These are phyloP conservation scores for Corylus heterophylla DNA, from an alignment of 306 rosid species.

Conservation along the genomic window DNA sequence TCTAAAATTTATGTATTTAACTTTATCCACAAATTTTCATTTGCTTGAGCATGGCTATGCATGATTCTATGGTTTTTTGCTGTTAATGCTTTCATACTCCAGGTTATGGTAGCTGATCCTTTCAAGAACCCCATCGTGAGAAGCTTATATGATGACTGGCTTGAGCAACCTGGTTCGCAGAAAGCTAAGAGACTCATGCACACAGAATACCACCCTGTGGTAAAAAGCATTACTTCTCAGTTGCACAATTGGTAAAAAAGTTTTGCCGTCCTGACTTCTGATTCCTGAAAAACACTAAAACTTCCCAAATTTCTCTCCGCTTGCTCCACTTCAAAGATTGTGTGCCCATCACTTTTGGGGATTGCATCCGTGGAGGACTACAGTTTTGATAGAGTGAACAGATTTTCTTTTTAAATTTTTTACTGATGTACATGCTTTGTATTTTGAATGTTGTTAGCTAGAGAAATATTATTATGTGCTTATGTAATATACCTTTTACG, in stretches of 20 bases:
- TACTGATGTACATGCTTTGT: constrained; percentile 30
- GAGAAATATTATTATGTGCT: constrained; percentile 19
- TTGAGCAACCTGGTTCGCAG: constrained; percentile 85
- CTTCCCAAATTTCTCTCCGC: constrained; percentile 14
- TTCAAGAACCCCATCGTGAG: constrained; percentile 59
- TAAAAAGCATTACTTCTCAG: constrained; percentile 88
- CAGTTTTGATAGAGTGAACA: constrained; percentile 48
- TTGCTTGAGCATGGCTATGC: constrained; percentile 3
- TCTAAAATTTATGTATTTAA: background rate
- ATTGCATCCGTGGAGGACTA: constrained; percentile 41
- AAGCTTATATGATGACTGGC: constrained; percentile 77
- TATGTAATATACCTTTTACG: constrained; percentile 27
- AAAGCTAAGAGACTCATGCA: constrained; percentile 75
- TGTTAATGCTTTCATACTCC: background rate
- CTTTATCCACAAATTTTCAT: background rate
- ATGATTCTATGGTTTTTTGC: background rate
- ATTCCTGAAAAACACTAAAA: constrained; percentile 1
- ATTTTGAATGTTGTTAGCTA: constrained; percentile 20
- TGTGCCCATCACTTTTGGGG: constrained; percentile 25
- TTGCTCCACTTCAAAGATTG: background rate
- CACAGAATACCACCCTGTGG: constrained; percentile 79
- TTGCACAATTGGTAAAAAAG: constrained; percentile 72
- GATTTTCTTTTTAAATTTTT: constrained; percentile 10
- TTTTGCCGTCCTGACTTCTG: constrained; percentile 15
- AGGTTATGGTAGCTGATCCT: constrained; percentile 70